These are phyloP conservation scores for Fonsecaea erecta DNA, from an alignment of 2,329 filamentous ascomycete genomes.

Conservation along the genomic window DNA sequence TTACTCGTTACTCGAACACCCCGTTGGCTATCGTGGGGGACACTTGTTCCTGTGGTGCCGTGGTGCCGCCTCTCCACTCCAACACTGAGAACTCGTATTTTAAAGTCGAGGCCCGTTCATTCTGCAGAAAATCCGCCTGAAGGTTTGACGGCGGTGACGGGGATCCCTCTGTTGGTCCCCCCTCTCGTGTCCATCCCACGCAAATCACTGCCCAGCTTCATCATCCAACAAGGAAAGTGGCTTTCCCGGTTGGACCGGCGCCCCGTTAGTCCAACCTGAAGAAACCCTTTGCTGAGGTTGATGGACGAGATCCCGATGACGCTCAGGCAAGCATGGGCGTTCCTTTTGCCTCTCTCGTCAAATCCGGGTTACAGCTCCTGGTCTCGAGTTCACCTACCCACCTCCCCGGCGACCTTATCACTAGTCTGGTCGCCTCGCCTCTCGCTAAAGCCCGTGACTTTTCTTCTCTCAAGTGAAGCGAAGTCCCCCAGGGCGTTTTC, in stretches of 20 bases:
- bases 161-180: neutral
- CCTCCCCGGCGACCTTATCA: neutral
- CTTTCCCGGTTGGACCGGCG: neutral
- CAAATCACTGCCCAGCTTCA: neutral
- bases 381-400: neutral
- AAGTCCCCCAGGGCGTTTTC: constrained; percentile 4
- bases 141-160: neutral
- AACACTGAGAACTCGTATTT: neutral
- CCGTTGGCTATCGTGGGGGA: too few species aligned
- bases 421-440: neutral
- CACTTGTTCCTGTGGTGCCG: too few species aligned
- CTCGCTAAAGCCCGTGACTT: constrained; percentile 3
- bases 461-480: constrained; percentile 8
- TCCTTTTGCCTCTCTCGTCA: neutral
- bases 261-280: constrained; percentile 1
- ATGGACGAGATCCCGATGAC: neutral
- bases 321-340: neutral
- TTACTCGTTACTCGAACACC: too few species aligned
- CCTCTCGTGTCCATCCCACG: neutral
- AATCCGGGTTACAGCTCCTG: neutral
- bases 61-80: too few species aligned
- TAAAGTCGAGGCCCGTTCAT: neutral
- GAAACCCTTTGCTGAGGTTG: neutral
- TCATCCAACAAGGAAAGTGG: neutral
- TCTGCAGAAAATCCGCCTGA: neutral